These are phyloP conservation scores for Sugiyamaella novakii DNA, from an alignment of 1,139 yeast genomes.

Conservation along the genomic window DNA sequence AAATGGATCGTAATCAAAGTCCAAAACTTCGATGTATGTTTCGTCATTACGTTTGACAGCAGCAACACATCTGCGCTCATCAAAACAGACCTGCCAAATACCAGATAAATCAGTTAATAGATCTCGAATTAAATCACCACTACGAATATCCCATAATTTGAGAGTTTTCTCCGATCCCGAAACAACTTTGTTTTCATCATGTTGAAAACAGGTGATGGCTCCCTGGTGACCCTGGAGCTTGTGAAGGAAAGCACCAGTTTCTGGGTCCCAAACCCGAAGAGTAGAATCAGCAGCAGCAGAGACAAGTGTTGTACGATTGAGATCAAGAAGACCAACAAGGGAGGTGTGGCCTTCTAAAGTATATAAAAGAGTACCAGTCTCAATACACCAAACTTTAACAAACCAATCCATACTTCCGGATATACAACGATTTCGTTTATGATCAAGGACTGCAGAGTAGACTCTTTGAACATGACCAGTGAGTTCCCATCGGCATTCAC, in stretches of 20 bases:
- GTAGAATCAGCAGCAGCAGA: constrained; percentile 97
- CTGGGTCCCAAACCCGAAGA: constrained; percentile 89
- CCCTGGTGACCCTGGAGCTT: constrained; percentile 82
- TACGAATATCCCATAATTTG: constrained; percentile 79
- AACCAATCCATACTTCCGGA: constrained; percentile 93
- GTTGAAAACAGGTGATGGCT: constrained; percentile 92
- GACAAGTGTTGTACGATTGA: constrained; percentile 77
- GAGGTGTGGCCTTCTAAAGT: constrained; percentile 85
- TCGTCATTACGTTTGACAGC: constrained; percentile 82
- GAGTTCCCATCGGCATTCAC: constrained; percentile 70
- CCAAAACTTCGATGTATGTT: constrained; percentile 77
- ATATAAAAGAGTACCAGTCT: constrained; percentile 65
- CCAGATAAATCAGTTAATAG: constrained; percentile 73
- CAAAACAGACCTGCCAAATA: constrained; percentile 94
- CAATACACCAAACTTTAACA: constrained; percentile 87
- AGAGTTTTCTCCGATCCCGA: constrained; percentile 87
- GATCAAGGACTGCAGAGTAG: constrained; percentile 82
- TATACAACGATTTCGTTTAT: constrained; percentile 72
- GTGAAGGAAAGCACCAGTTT: constrained; percentile 65
- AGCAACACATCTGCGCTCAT: constrained; percentile 80
- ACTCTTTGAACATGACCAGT: constrained; percentile 86
- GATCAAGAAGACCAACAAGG: constrained; percentile 80
- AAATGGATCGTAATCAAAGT: constrained; percentile 58
- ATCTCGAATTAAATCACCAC: constrained; percentile 76
- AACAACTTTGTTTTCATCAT: constrained; percentile 79